Evolutionary conservation across 2,329 filamentous ascomycete species (phyloP).

Genomic region (Arthrobotrys pseudoclavata): DNA sequence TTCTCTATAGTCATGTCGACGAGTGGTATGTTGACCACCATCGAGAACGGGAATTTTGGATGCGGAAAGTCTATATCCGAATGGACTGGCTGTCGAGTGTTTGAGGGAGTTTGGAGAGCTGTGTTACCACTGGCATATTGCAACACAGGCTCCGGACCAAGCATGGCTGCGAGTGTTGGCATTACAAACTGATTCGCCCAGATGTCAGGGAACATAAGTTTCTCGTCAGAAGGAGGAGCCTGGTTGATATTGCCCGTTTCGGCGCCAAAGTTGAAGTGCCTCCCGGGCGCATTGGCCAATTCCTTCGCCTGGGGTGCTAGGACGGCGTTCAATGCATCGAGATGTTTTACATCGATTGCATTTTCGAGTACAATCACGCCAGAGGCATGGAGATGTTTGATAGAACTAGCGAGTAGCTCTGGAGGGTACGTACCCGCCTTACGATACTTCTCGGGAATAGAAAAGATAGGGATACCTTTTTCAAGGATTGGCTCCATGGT

Average conservation of each 20-base stretch:
- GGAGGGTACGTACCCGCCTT: not conserved
- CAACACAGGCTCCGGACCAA: conserved; percentile 65
- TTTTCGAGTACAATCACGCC: conserved; percentile 67
- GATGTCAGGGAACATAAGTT: conserved; percentile 66
- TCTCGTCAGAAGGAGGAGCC: conserved; percentile 65
- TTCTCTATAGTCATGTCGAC: conserved; percentile 67
- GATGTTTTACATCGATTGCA: conserved; percentile 63
- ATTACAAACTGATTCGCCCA: conserved; percentile 66
- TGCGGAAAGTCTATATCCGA: conserved; percentile 67
- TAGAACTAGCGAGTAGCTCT: not conserved
- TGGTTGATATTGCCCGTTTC: conserved; percentile 67
- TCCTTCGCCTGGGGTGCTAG: conserved; percentile 12
- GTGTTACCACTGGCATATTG: conserved; percentile 66
- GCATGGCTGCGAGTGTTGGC: conserved; percentile 64
- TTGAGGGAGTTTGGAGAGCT: conserved; percentile 64
- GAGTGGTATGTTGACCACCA: conserved; percentile 68
- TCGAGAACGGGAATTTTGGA: conserved; percentile 67
- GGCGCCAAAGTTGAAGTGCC: conserved; percentile 65
- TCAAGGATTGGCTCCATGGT: not conserved
- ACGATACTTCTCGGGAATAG: not conserved
- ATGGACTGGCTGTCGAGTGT: conserved; percentile 65
- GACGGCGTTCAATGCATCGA: conserved; percentile 19
- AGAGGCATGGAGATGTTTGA: conserved; percentile 64
- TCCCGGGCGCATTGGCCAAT: conserved; percentile 62
- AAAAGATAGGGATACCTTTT: not conserved